Percentiles rank a stretch among this genome's conserved stretches.
Conservation (phyloP, 2,329 filamentous ascomycete genomes). For the Botrytis fabae region DNA sequence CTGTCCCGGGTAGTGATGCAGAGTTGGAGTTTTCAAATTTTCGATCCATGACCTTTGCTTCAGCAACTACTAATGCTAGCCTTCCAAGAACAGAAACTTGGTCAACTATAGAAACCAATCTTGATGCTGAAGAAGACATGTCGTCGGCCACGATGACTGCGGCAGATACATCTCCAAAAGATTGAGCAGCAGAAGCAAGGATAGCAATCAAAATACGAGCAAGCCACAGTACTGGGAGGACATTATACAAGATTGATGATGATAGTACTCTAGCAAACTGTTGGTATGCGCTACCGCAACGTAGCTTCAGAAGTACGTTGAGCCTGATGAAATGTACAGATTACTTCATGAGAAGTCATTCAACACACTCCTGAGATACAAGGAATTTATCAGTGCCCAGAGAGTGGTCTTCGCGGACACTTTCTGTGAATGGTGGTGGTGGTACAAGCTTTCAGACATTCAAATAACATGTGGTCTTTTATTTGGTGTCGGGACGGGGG, state of each 20-base stretch:
- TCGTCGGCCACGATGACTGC: slow-evolving; percentile 15
- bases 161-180: slow-evolving; percentile 2
- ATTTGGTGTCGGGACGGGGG: neutral
- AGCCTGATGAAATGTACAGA: slow-evolving; percentile 8
- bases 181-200: neutral
- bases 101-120: slow-evolving; percentile 2
- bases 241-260: neutral
- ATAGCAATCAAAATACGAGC: neutral
- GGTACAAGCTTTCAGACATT: neutral
- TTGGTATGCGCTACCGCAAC: slow-evolving; percentile 13
- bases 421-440: neutral
- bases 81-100: slow-evolving; percentile 16
- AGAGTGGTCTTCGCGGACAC: neutral
- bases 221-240: neutral
- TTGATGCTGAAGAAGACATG: slow-evolving; percentile 22
- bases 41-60: slow-evolving; percentile 19
- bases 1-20: slow-evolving; percentile 2
- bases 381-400: neutral
- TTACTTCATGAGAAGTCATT: neutral
- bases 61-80: slow-evolving; percentile 4
- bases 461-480: slow-evolving; percentile 5
- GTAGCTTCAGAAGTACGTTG: neutral
- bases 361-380: neutral
- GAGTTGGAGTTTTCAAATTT: slow-evolving; percentile 10
- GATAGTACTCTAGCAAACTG: neutral